phyloP scores from a whole-genome alignment of 768 basidiomycete species.

The Russula olivacea region DNA sequence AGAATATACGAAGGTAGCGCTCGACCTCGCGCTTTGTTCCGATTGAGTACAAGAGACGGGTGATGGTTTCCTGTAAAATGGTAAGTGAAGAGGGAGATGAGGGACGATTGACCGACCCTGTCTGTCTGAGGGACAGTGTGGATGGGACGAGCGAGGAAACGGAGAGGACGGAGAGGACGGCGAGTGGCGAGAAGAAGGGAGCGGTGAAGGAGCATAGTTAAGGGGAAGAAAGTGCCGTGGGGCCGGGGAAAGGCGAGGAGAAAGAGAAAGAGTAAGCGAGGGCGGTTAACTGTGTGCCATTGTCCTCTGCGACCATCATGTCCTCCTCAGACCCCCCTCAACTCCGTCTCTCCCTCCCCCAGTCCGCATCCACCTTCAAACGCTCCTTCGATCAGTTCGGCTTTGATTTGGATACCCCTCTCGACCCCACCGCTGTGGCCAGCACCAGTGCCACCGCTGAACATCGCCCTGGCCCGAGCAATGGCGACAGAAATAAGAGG shows the following conservation, averaged over 20 bases:
- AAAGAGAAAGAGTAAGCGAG: neutral
- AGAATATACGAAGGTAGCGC: slow-evolving; percentile 96
- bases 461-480: slow-evolving; percentile 22
- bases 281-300: neutral
- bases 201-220: slow-evolving; percentile 37
- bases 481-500: slow-evolving; percentile 23
- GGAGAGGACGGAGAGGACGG: slow-evolving; percentile 39
- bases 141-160: slow-evolving; percentile 34
- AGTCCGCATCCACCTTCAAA: slow-evolving; percentile 50
- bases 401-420: slow-evolving; percentile 49
- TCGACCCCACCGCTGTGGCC: slow-evolving; percentile 26
- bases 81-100: neutral
- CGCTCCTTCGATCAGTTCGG: slow-evolving; percentile 54
- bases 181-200: slow-evolving; percentile 44
- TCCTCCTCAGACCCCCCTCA: slow-evolving; percentile 41
- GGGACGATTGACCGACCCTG: slow-evolving; percentile 43
- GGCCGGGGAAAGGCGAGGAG: neutral
- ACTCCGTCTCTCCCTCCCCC: slow-evolving; percentile 47
- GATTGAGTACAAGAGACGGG: slow-evolving; percentile 91
- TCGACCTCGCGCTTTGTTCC: slow-evolving; percentile 97
- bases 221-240: neutral
- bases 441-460: slow-evolving; percentile 29
- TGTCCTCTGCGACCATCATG: slow-evolving; percentile 26
- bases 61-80: slow-evolving; percentile 80
- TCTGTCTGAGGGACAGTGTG: slow-evolving; percentile 70